A percentile compares a stretch with the other conserved stretches of the same genome.
phyloP scores from a whole-genome alignment of 73 alveolate species.

The Tetrahymena thermophila region DNA sequence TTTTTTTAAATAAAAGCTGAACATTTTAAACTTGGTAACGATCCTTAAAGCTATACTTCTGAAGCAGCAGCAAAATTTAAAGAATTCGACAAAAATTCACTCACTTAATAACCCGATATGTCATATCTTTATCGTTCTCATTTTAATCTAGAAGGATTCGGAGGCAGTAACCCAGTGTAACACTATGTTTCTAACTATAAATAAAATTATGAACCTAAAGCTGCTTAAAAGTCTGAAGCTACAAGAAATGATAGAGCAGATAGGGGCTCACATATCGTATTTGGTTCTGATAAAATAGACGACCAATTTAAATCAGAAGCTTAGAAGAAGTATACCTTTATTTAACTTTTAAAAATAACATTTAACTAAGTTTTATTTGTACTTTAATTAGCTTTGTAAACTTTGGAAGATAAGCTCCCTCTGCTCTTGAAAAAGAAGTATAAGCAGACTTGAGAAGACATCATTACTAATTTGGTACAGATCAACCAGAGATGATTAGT shows the following conservation, averaged over 20 bases:
- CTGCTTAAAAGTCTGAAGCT: not conserved
- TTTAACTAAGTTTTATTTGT: not conserved
- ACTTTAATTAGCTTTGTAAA: not conserved
- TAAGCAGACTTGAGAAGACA: constrained; percentile 36
- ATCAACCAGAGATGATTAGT: not conserved
- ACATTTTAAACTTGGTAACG: constrained; percentile 32
- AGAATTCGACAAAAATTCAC: constrained; percentile 12
- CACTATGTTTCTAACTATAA: not conserved
- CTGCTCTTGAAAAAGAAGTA: constrained; percentile 16
- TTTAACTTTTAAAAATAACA: not conserved
- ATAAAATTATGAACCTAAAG: not conserved
- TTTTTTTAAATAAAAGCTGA: not conserved
- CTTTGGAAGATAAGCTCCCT: not conserved
- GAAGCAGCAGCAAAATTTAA: constrained; percentile 41
- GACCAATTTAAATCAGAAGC: not conserved
- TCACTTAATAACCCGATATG: not conserved
- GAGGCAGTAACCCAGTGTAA: not conserved
- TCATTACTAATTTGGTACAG: constrained; percentile 37
- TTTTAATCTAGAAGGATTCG: not conserved
- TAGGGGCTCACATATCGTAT: not conserved
- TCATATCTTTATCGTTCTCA: not conserved
- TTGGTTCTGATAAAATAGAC: not conserved
- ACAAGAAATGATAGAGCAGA: not conserved
- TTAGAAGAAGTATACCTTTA: not conserved
- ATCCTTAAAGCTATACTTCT: constrained; percentile 10